Base-by-base conservation (phyloP, 2,329 filamentous ascomycete species). In the Fusarium acutatum region DNA sequence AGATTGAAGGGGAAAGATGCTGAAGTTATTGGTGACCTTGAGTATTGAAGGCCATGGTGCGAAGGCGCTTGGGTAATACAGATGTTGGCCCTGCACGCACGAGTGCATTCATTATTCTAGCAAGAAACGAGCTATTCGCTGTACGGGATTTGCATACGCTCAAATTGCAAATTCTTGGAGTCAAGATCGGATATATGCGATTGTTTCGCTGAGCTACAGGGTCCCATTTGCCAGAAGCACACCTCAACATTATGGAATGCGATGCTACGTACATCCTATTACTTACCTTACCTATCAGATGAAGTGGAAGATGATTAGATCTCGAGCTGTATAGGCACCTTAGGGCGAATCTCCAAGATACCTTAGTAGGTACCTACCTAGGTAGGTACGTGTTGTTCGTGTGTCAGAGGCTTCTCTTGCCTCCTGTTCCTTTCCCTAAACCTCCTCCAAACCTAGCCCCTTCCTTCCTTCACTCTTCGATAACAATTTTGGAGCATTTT, bases 1-100 rank as follows among this genome's bases (percentile, higher is more conserved):
- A 83, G 87, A 74, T 71, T 70, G 63, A 81, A 76, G 61, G 71
- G 54, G 9, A 63, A 44, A 40, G 69, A 74, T 43, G 73, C 58
- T 32, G 50, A 66, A 34, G 60, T 62, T 17, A 52, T 67, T 52
- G 61, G 63, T 3, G 62, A 71, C 37, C 35, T 72, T 46, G 46
- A 71, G 43, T 60, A 56, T 32, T 15, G 37, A n/a, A 59, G 26
- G 46, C 32, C 22, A 32, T 14, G 37, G 14, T 38, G 28, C 12
- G 43, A 24, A 17, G 49, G n/a, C 5, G 18, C 15, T n/a, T 35
- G 30, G 10, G 32, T 44, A 22, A 47, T 28, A 47, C n/a, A 34
- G 40, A 34, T 46, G 38, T 53, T 26, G 24, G 24, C n/a, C 50
- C 22, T 40, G 26, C 26, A 40, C 20, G 34, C 34, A 14, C 20